Base-by-base conservation (phyloP, 2,329 filamentous ascomycete genomes). In the Graphilbum sp. region DNA sequence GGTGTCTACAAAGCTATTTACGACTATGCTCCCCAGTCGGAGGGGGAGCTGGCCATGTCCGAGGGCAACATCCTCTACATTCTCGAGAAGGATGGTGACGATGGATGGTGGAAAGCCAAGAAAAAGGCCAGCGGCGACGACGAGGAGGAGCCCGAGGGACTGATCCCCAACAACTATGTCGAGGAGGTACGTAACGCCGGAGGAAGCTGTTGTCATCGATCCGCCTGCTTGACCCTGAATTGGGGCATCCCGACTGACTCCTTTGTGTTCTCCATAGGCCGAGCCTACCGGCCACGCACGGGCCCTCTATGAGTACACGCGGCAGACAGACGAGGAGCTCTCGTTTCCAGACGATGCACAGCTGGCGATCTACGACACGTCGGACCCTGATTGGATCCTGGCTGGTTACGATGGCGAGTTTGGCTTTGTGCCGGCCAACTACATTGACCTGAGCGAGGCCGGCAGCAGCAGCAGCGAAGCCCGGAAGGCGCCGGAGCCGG, bases 301-400 rank as follows among this genome's bases (percentile, higher is more conserved):
- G 56, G 84, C 90, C n/a, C 72, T 96, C n/a, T 98, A 88, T 64
- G 90, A 98, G 57, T 98, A 98, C 57, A 83, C 83, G 36, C 75
- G 88, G 50, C 90, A 98, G 62, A 98, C 90, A 19, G 90, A 98
- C 53, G 90, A 98, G 59, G 90, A 98, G 60, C 67, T 98, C 10
- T 96, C 88, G 19, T 96, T 98, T 54, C 72, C 83, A 35, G 90
- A 98, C 62, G 87, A 94, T 54, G 77, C 80, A 31, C 61, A 74
- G 33, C 69, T 98, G 35, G 66, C 81, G 43, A 82, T 98, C 35
- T 96, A 83, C 60, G 90, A 98, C 57, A 78, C 70, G 10, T 80
- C 85, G 5, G 90, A 98, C 56, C 84, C 85, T 13, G 90, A 98
- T 59, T 98, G 90, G 90, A 94, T 90, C 45, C 64, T 98, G 36